Conservation (phyloP, 148 eudicot genomes). For the Selenicereus undatus region DNA sequence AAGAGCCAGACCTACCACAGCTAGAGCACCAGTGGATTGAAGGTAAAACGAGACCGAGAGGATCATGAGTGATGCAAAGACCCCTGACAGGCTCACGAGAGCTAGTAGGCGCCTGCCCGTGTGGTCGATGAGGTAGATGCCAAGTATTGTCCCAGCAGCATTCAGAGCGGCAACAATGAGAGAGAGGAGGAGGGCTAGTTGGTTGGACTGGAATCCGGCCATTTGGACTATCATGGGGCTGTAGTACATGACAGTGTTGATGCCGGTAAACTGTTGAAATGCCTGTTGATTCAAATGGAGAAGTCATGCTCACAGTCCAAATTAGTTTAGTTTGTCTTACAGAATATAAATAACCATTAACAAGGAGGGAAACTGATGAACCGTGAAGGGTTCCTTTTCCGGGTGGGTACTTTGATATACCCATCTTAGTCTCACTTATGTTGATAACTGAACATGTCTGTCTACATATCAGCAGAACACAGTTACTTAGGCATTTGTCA, state of each 20-base stretch:
- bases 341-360: not conserved
- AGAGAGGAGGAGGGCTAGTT: slow-evolving; percentile 67
- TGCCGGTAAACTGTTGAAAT: slow-evolving; percentile 48
- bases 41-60: slow-evolving; percentile 41
- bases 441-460: too few species aligned
- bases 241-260: slow-evolving; percentile 60
- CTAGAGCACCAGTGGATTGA: slow-evolving; percentile 41
- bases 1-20: slow-evolving; percentile 26
- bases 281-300: not conserved
- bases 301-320: too few species aligned
- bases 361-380: too few species aligned
- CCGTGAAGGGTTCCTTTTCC: too few species aligned
- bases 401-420: too few species aligned
- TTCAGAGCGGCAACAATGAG: slow-evolving; percentile 66
- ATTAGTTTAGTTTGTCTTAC: too few species aligned
- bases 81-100: not conserved
- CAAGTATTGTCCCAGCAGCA: slow-evolving; percentile 48
- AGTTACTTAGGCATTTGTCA: too few species aligned
- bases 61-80: slow-evolving; percentile 43
- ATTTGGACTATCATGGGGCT: slow-evolving; percentile 62
- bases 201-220: slow-evolving; percentile 61
- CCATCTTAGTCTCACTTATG: too few species aligned
- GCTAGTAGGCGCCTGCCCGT: not conserved
- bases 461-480: too few species aligned
- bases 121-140: slow-evolving; percentile 31